Percentiles rank a stretch among this genome's conserved stretches.
These are phyloP conservation scores for Yamadazyma membranifaciens DNA, from an alignment of 1,139 yeast species.

Conservation along the genomic window DNA sequence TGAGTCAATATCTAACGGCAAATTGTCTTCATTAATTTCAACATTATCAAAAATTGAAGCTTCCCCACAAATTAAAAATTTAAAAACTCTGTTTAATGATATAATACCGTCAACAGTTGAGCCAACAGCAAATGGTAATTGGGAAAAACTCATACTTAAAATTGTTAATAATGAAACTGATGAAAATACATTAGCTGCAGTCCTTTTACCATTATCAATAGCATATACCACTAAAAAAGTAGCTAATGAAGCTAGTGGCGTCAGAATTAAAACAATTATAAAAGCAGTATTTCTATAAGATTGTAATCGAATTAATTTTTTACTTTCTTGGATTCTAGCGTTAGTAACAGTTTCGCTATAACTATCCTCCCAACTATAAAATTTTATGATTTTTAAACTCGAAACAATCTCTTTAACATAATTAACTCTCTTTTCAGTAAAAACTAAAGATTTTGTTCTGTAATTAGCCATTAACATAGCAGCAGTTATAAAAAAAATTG, in stretches of 20 bases:
- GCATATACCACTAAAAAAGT: slow-evolving; percentile 64
- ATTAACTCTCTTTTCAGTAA: slow-evolving; percentile 33
- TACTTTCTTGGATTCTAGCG: slow-evolving; percentile 50
- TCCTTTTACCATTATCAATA: slow-evolving; percentile 34
- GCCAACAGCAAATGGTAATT: slow-evolving; percentile 71
- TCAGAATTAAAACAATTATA: slow-evolving; percentile 60
- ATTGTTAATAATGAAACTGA: slow-evolving; percentile 68
- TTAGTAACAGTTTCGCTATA: slow-evolving; percentile 46
- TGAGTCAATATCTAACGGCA: slow-evolving; percentile 12
- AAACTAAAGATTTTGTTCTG: slow-evolving; percentile 26
- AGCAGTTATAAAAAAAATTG: slow-evolving; percentile 20
- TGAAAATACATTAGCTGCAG: slow-evolving; percentile 73
- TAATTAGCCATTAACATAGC: slow-evolving; percentile 25
- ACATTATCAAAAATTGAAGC: slow-evolving; percentile 28
- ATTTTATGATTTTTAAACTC: slow-evolving; percentile 36
- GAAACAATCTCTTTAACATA: slow-evolving; percentile 35
- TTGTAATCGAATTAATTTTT: slow-evolving; percentile 49
- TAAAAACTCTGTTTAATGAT: slow-evolving; percentile 60
- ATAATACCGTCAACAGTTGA: slow-evolving; percentile 65
- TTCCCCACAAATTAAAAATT: slow-evolving; percentile 42
- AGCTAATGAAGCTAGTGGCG: slow-evolving; percentile 22
- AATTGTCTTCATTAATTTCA: slow-evolving; percentile 35
- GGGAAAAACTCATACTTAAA: slow-evolving; percentile 47
- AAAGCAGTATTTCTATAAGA: slow-evolving; percentile 44
- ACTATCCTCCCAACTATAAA: slow-evolving; percentile 67